Evolutionary conservation across 1,284 basidiomycete species (phyloP), one percentile per base, ranked within the genome.

Genomic region (Naganishia liquefaciens): DNA sequence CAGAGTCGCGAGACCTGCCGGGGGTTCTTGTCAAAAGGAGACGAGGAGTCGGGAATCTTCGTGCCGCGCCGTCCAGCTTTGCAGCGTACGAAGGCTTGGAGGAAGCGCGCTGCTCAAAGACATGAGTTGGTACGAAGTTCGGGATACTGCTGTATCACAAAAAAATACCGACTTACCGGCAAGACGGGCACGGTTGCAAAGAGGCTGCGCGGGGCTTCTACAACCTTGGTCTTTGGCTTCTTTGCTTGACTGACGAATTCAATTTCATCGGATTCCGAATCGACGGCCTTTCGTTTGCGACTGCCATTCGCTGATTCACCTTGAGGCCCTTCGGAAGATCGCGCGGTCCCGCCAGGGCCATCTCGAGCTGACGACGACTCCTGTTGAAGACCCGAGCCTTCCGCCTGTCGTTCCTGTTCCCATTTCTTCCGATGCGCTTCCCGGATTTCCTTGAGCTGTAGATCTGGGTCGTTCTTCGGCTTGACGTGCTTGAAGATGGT

Each of bases 21-120:
- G 49, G 51, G 2, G 64, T 65, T 5, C 64, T 50, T 6, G 64
- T 65, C 2, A 65, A 58, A 11, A 61, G 46, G n/a, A 65, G 51
- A 13, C 51, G 43, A 40, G 64, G 63, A 15, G 39, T 65, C n/a
- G 51, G 50, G 27, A 52, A 65, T 27, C 40, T 30, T 9, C 40
- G 37, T 54, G 62, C 13, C 28, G 21, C 23, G 1, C 27, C 28
- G 17, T 37, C 27, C 10, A 17, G n/a, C 19, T 44, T 52, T n/a
- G 60, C 42, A 21, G 11, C 19, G 11, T 23, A 50, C 23, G 54
- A 55, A 27, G 54, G 27, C 42, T 42, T 15, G 6, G 1, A 23
- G 43, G 43, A 7, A 19, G 7, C 15, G 17, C 43, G 19, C 43
- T n/a, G 43, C 7, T 44, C 2, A 44, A 11, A 19, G 2, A 23